A percentile compares a stretch with the other conserved stretches of the same genome.
Conservation (phyloP, 805 yeast genomes). For the Lachancea sp. region DNA sequence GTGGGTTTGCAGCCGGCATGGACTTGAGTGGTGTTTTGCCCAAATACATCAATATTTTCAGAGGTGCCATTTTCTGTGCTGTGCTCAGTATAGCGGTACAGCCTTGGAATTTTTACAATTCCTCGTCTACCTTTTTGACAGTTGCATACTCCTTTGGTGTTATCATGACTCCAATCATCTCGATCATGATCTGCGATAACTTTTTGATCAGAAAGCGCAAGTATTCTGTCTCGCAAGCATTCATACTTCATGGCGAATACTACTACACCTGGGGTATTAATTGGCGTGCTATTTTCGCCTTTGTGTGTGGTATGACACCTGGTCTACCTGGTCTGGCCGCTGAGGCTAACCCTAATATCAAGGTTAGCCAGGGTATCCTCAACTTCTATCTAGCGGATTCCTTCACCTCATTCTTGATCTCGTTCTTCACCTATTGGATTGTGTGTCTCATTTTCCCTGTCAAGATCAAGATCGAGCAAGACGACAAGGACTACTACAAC, state of each 20-base stretch:
- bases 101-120: conserved; percentile 35
- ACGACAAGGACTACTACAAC: conserved; percentile 31
- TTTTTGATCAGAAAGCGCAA: conserved; percentile 32
- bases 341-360: conserved; percentile 17
- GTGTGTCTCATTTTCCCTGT: conserved; percentile 31
- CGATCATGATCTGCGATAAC: conserved; percentile 36
- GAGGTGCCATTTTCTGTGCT: conserved; percentile 33
- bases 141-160: conserved; percentile 35
- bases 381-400: conserved; percentile 36
- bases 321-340: conserved; percentile 38
- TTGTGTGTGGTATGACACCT: conserved; percentile 35
- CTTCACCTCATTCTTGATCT: conserved; percentile 32
- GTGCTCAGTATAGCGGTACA: conserved; percentile 32
- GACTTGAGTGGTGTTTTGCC: conserved; percentile 35
- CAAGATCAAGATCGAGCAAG: conserved; percentile 26
- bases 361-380: conserved; percentile 26
- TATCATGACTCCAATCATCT: conserved; percentile 33
- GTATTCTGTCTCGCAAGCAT: conserved; percentile 34
- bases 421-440: conserved; percentile 29
- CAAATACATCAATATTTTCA: conserved; percentile 26
- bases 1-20: conserved; percentile 36
- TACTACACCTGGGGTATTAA: conserved; percentile 39
- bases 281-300: conserved; percentile 37
- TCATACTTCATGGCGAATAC: conserved; percentile 27
- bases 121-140: conserved; percentile 28